A percentile compares a stretch with the other conserved stretches of the same genome.
Evolutionary conservation across 768 basidiomycete species (phyloP).

Genomic region (Lactarius hengduanensis): DNA sequence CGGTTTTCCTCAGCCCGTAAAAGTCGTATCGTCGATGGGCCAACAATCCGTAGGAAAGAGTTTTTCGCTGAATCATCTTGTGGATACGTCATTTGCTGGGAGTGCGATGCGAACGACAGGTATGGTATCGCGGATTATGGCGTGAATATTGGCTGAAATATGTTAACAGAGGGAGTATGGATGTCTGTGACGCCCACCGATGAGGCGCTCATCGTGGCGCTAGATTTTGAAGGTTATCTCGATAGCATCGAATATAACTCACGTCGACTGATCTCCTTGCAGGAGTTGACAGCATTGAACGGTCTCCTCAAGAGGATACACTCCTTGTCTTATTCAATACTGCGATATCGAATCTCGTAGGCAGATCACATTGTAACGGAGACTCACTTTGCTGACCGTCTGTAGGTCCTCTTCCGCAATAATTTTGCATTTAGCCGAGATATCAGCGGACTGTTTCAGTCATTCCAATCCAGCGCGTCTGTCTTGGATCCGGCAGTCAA

Average conservation of each 20-base stretch:
- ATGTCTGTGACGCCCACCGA: slow-evolving; percentile 64
- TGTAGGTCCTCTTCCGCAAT: slow-evolving; percentile 61
- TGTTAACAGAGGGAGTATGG: slow-evolving; percentile 54
- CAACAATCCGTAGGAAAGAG: slow-evolving; percentile 67
- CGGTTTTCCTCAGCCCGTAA: slow-evolving; percentile 46
- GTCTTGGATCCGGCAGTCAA: slow-evolving; percentile 59
- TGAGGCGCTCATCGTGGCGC: slow-evolving; percentile 52
- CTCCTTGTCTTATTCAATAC: slow-evolving; percentile 64
- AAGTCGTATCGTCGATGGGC: slow-evolving; percentile 67
- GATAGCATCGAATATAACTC: too few species aligned
- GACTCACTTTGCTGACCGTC: background rate
- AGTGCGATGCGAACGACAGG: slow-evolving; percentile 63
- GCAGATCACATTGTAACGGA: background rate
- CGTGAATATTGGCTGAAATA: background rate
- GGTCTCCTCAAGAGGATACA: slow-evolving; percentile 62
- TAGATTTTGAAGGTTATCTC: slow-evolving; percentile 59
- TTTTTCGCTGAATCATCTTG: slow-evolving; percentile 57
- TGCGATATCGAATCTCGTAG: slow-evolving; percentile 60
- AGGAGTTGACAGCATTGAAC: slow-evolving; percentile 65
- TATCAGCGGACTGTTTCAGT: slow-evolving; percentile 61
- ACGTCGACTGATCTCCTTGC: background rate
- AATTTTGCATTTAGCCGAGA: slow-evolving; percentile 63
- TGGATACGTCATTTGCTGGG: slow-evolving; percentile 64
- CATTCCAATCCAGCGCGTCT: slow-evolving; percentile 57
- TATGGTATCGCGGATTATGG: slow-evolving; percentile 3